phyloP scores from a whole-genome alignment of 1,284 basidiomycete genomes.

The Sporisorium scitamineum region DNA sequence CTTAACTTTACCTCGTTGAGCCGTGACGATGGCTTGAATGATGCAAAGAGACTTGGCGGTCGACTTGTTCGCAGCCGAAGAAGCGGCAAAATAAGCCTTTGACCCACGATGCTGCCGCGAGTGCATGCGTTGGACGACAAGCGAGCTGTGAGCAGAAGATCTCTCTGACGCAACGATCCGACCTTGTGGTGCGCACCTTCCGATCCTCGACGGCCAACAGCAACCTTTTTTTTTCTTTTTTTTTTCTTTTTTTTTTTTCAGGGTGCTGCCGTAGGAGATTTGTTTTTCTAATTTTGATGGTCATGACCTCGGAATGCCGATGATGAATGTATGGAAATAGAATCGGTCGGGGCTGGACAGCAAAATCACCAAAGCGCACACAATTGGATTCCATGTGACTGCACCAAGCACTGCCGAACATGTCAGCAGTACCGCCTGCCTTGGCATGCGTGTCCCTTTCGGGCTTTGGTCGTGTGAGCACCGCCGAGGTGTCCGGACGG shows the following conservation, averaged over 20 bases:
- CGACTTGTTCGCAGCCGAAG: too few species aligned
- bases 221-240: background rate
- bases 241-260: too few species aligned
- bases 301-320: conserved; percentile 28
- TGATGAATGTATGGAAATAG: background rate
- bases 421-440: conserved; percentile 3
- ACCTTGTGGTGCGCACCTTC: background rate
- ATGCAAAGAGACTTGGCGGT: background rate
- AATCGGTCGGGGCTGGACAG: background rate
- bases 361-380: background rate
- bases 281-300: background rate
- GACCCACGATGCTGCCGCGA: background rate
- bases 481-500: background rate
- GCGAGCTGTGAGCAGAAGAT: conserved; percentile 4
- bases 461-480: conserved; percentile 1
- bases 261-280: background rate
- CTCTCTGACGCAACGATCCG: background rate
- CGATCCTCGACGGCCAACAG: too few species aligned
- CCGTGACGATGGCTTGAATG: background rate
- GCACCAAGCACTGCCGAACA: background rate
- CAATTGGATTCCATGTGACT: background rate
- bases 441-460: conserved; percentile 1
- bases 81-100: background rate
- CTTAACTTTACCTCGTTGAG: background rate
- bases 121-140: background rate